Evolutionary conservation across 345 rosid genomes (phyloP).

Genomic region (Euphorbia tirucalli): DNA sequence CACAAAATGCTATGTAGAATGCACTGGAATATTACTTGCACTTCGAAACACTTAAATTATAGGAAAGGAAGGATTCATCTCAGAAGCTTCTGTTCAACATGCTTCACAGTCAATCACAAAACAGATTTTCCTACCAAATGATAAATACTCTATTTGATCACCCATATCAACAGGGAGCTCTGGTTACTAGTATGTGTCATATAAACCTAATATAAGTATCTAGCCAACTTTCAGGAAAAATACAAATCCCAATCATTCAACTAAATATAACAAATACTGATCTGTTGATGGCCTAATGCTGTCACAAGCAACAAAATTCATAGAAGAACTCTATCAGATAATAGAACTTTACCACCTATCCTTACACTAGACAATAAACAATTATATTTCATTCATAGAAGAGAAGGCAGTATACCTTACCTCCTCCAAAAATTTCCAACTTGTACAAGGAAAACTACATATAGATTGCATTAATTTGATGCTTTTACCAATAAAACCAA

Average conservation of each 20-base stretch:
- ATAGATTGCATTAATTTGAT: neutral
- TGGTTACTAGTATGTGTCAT: neutral
- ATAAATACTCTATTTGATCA: neutral
- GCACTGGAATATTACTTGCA: neutral
- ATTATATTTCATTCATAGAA: neutral
- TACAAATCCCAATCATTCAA: neutral
- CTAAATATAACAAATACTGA: too few species aligned
- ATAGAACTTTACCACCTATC: neutral
- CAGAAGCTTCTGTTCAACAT: neutral
- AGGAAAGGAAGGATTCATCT: neutral
- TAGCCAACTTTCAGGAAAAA: neutral
- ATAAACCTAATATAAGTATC: neutral
- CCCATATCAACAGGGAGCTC: neutral
- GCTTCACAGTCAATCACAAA: neutral
- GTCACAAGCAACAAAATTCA: neutral
- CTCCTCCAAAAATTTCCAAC: neutral
- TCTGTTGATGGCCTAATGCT: neutral
- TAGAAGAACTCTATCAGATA: neutral
- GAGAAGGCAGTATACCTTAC: neutral
- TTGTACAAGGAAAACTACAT: neutral
- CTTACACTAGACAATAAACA: neutral
- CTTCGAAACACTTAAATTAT: neutral
- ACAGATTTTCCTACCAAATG: neutral
- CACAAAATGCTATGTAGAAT: neutral
- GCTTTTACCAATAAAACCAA: conserved; percentile 8